Conservation (phyloP, 1,139 yeast genomes). For the Lodderomyces elongisporus region DNA sequence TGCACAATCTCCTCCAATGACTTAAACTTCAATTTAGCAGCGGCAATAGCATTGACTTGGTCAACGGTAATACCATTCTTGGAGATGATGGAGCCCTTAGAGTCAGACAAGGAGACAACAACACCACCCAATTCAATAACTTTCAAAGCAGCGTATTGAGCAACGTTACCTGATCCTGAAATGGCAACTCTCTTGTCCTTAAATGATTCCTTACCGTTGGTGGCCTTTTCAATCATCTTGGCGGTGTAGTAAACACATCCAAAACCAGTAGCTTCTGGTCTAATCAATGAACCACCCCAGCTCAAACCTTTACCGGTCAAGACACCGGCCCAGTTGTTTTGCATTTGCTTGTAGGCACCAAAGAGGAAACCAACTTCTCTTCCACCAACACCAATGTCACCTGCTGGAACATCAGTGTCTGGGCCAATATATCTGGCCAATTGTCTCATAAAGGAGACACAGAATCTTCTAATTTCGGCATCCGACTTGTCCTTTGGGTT, state of each 20-base stretch:
- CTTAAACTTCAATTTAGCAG: constrained; percentile 77
- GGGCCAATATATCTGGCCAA: constrained; percentile 94
- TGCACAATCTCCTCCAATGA: constrained; percentile 62
- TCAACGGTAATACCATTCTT: constrained; percentile 77
- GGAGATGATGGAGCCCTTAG: constrained; percentile 80
- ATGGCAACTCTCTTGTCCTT: constrained; percentile 91
- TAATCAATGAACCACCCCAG: constrained; percentile 99
- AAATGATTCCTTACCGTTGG: constrained; percentile 83
- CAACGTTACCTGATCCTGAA: constrained; percentile 98
- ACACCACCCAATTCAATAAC: constrained; percentile 95
- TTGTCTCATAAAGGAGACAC: constrained; percentile 93
- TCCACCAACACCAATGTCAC: constrained; percentile 93
- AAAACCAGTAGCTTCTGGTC: constrained; percentile 99
- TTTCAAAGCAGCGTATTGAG: constrained; percentile 97
- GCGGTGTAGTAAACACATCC: constrained; percentile 96
- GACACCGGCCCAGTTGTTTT: constrained; percentile 94
- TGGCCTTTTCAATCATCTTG: constrained; percentile 94
- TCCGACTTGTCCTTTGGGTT: constrained; percentile 94
- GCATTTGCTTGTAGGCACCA: constrained; percentile 93
- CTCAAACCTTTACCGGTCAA: constrained; percentile 95
- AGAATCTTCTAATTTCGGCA: constrained; percentile 92
- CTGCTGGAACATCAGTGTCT: constrained; percentile 97
- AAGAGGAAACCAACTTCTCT: constrained; percentile 90
- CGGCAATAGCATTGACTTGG: constrained; percentile 73
- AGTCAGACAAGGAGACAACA: constrained; percentile 90